A percentile compares a stretch with the other conserved stretches of the same genome.
Evolutionary conservation across 176 grass and related monocot species (phyloP).

Genomic region (Bolboschoenus planiculmis): DNA sequence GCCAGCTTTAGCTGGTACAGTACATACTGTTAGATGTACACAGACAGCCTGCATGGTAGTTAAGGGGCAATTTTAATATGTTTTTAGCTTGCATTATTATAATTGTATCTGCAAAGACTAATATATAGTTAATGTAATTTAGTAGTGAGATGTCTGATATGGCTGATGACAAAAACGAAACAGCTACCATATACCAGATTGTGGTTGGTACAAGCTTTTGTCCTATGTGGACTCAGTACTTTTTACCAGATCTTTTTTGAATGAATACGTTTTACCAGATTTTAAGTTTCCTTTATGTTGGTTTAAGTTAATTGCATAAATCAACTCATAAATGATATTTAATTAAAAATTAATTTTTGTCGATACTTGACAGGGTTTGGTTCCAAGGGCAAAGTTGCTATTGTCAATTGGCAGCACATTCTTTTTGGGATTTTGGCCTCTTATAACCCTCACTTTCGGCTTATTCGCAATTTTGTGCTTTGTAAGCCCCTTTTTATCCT

Average conservation of each 20-base stretch:
- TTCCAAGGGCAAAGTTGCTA: slow-evolving; percentile 76
- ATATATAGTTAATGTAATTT: not conserved
- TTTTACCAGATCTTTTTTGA: not conserved
- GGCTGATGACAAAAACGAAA: not conserved
- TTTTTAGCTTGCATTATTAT: not conserved
- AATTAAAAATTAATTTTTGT: not conserved
- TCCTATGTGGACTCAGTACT: not conserved
- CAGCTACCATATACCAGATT: not conserved
- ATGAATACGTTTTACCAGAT: not conserved
- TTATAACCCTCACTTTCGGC: slow-evolving; percentile 54
- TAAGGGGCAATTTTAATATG: not conserved
- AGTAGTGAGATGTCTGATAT: not conserved
- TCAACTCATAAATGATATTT: not conserved
- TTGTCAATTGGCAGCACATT: slow-evolving; percentile 83
- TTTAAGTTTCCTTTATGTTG: not conserved
- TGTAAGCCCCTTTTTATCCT: slow-evolving; percentile 30
- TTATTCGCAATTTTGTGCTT: slow-evolving; percentile 72
- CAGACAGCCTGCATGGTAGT: not conserved
- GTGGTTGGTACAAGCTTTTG: not conserved
- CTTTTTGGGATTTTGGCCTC: slow-evolving; percentile 76
- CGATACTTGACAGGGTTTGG: slow-evolving; percentile 46
- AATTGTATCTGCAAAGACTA: not conserved
- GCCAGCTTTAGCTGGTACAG: not conserved
- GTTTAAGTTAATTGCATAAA: not conserved
- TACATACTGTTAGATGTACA: not conserved